These are phyloP conservation scores for Reticulascus tulasneorum DNA, from an alignment of 2,329 filamentous ascomycete genomes.

Conservation along the genomic window DNA sequence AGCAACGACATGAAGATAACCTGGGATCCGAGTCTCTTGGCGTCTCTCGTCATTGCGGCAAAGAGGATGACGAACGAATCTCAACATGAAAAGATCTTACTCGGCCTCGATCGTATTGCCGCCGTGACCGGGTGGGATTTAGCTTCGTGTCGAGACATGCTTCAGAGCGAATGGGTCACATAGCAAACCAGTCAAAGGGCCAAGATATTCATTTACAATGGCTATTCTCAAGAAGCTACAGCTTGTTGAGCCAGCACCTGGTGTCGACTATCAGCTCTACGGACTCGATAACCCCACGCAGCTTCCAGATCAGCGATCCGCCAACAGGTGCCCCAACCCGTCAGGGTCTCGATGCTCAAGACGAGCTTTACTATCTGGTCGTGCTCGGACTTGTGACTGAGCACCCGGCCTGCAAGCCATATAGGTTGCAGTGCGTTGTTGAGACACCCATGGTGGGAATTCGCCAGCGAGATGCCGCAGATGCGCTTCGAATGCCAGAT, in stretches of 20 bases:
- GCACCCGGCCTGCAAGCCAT: slow-evolving; percentile 50
- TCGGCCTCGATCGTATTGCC: slow-evolving; percentile 31
- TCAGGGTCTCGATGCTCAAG: slow-evolving; percentile 45
- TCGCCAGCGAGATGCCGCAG: slow-evolving; percentile 52
- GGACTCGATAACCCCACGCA: slow-evolving; percentile 33
- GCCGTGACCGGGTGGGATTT: slow-evolving; percentile 38
- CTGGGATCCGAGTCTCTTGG: slow-evolving; percentile 46
- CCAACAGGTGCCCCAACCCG: slow-evolving; percentile 51
- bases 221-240: not conserved
- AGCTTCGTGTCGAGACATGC: slow-evolving; percentile 18
- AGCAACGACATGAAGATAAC: slow-evolving; percentile 39
- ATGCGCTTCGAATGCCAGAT: slow-evolving; percentile 54
- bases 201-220: too few species aligned
- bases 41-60: slow-evolving; percentile 40
- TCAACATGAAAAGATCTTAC: slow-evolving; percentile 39
- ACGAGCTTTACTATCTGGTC: slow-evolving; percentile 37
- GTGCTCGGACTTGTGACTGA: slow-evolving; percentile 46
- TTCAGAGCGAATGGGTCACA: slow-evolving; percentile 21
- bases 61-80: slow-evolving; percentile 43
- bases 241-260: too few species aligned
- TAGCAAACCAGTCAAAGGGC: too few species aligned
- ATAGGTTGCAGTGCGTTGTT: slow-evolving; percentile 57
- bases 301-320: slow-evolving; percentile 47
- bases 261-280: slow-evolving; percentile 4
- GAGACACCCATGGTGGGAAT: slow-evolving; percentile 50